These are phyloP conservation scores for Cryptococcus sp. DNA, from an alignment of 1,284 basidiomycete genomes.

Conservation along the genomic window DNA sequence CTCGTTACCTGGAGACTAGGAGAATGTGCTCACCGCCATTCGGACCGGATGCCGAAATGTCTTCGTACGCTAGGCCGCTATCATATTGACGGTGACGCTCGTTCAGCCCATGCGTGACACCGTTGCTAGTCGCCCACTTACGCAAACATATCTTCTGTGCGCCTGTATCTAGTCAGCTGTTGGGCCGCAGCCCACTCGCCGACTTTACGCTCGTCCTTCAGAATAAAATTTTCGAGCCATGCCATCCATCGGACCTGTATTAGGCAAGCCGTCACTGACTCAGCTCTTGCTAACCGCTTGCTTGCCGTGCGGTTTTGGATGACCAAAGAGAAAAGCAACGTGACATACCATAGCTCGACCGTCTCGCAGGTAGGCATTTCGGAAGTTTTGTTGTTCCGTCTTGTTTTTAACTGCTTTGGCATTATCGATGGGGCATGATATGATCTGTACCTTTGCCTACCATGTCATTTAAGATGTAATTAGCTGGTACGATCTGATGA, in stretches of 20 bases:
- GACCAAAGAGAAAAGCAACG: not conserved
- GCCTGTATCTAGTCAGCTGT: conserved; percentile 75
- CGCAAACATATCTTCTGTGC: conserved; percentile 73
- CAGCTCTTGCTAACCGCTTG: too few species aligned
- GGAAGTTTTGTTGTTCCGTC: conserved; percentile 78
- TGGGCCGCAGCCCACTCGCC: conserved; percentile 90
- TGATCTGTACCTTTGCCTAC: conserved; percentile 36
- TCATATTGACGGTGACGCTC: conserved; percentile 10
- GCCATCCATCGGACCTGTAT: conserved; percentile 69
- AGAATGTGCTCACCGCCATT: conserved; percentile 60
- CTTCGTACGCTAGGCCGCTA: conserved; percentile 83
- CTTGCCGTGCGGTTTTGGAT: rapidly evolving
- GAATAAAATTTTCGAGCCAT: conserved; percentile 83
- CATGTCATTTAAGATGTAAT: not conserved
- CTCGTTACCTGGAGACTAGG: not conserved
- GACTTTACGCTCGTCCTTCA: conserved; percentile 69
- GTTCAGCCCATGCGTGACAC: too few species aligned
- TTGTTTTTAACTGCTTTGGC: conserved; percentile 88
- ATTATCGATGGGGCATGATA: conserved; percentile 62
- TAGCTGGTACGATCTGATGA: not conserved
- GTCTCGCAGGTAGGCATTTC: conserved; percentile 83
- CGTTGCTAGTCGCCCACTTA: conserved; percentile 16
- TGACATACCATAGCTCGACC: conserved; percentile 81
- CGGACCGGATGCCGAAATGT: conserved; percentile 85
- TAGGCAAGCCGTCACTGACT: not conserved